A percentile compares a stretch with the other conserved stretches of the same genome.
These are phyloP conservation scores for Corynascus novoguineensis DNA, from an alignment of 495 filamentous ascomycete genomes.

Conservation along the genomic window DNA sequence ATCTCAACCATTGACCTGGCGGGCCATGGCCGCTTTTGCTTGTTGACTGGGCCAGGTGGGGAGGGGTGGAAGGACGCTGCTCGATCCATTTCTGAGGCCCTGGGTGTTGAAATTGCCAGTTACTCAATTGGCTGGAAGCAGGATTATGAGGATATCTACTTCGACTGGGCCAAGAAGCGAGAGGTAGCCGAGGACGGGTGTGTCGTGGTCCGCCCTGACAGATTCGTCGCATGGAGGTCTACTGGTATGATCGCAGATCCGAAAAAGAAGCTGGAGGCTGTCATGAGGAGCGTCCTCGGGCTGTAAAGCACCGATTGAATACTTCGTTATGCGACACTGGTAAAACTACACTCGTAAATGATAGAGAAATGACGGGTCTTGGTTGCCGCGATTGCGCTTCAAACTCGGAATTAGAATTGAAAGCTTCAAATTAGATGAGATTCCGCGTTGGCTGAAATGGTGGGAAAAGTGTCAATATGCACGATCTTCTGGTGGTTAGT, in stretches of 20 bases:
- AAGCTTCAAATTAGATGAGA: too few species aligned
- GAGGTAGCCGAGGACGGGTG: constrained; percentile 40
- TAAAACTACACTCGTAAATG: too few species aligned
- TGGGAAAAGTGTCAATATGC: too few species aligned
- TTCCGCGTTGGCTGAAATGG: too few species aligned
- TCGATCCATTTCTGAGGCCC: constrained; percentile 9
- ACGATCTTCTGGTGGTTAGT: too few species aligned
- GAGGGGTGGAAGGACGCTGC: constrained; percentile 31
- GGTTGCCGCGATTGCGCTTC: too few species aligned
- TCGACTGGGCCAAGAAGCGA: constrained; percentile 32
- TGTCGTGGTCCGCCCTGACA: constrained; percentile 40
- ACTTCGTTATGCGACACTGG: too few species aligned
- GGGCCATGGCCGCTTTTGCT: constrained; percentile 32
- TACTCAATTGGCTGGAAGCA: constrained; percentile 38
- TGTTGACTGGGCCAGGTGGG: constrained; percentile 38
- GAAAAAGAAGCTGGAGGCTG: constrained; percentile 21
- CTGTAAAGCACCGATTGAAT: not conserved
- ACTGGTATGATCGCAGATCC: constrained; percentile 22
- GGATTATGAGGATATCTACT: constrained; percentile 38
- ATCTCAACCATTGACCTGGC: constrained; percentile 39
- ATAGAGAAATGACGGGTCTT: not conserved
- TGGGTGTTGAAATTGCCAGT: constrained; percentile 26
- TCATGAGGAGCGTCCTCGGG: constrained; percentile 22
- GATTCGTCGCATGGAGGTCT: constrained; percentile 41
- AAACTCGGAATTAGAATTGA: too few species aligned